These are phyloP conservation scores for Termitomyces sp. DNA, from an alignment of 768 basidiomycete species.

Conservation along the genomic window DNA sequence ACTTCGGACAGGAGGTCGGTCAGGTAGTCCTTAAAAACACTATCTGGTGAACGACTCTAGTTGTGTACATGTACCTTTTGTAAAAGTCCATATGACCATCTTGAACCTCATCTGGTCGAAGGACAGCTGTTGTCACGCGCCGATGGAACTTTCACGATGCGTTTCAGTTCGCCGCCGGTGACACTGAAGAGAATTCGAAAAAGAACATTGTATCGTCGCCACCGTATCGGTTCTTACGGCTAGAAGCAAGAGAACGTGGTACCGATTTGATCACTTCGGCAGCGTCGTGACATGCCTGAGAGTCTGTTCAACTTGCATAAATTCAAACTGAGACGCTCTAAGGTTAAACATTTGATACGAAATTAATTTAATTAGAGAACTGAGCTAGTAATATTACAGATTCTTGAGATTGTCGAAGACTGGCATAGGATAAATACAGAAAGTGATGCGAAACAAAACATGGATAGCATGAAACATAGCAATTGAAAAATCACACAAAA, in stretches of 20 bases:
- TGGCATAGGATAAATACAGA: background rate
- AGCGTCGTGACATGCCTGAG: background rate
- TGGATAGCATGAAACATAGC: background rate
- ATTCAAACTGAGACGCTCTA: too few species aligned
- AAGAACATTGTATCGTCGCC: background rate
- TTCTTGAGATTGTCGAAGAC: background rate
- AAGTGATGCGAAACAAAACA: background rate
- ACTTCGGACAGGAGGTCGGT: conserved; percentile 32
- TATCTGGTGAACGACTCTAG: conserved; percentile 20
- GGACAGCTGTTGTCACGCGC: background rate
- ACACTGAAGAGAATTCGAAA: background rate
- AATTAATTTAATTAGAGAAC: background rate
- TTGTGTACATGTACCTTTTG: background rate
- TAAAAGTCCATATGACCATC: background rate
- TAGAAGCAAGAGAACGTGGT: conserved; percentile 1
- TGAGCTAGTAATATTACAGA: background rate
- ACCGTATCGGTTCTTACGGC: background rate
- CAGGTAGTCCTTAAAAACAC: conserved; percentile 24
- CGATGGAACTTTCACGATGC: background rate
- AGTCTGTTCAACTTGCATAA: background rate
- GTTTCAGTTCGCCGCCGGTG: background rate
- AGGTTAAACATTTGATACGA: background rate
- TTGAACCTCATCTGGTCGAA: background rate
- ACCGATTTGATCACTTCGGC: background rate
- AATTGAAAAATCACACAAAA: background rate